A percentile compares a stretch with the other conserved stretches of the same genome.
Conservation (phyloP, 495 filamentous ascomycete genomes). For the Physcia stellaris region DNA sequence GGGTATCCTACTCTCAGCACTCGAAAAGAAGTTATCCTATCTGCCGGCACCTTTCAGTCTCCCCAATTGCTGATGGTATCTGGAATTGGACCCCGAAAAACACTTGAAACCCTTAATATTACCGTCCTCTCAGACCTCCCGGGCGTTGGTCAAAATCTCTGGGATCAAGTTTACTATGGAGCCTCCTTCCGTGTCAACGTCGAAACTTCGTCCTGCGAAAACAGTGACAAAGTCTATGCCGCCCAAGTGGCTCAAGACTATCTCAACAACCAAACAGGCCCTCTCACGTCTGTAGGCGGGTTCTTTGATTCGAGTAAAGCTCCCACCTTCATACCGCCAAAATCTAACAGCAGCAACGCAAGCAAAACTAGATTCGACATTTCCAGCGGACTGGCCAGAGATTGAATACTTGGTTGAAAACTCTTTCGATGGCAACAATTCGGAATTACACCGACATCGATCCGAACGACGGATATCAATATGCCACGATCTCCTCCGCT, state of each 20-base stretch:
- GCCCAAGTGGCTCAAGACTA: conserved; percentile 6
- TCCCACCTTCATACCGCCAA: conserved; percentile 17
- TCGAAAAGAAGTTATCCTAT: conserved; percentile 32
- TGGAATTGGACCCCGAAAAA: conserved; percentile 29
- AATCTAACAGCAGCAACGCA: conserved; percentile 7
- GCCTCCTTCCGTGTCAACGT: conserved; percentile 26
- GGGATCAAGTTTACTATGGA: conserved; percentile 23
- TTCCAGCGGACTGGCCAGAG: conserved; percentile 37
- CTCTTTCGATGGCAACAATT: conserved; percentile 14
- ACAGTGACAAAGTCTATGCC: conserved; percentile 4
- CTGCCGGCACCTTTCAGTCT: conserved; percentile 32
- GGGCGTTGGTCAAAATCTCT: conserved; percentile 33
- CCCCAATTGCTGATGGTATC: conserved; percentile 40
- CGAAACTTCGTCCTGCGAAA: conserved; percentile 13
- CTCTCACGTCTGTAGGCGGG: conserved; percentile 13
- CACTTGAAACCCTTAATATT: conserved; percentile 23
- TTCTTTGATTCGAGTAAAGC: conserved; percentile 22
- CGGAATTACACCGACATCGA: conserved; percentile 5
- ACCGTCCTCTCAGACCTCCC: conserved; percentile 25
- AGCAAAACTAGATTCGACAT: conserved; percentile 5
- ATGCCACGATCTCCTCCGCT: conserved; percentile 23
- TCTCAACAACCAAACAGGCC: conserved; percentile 10
- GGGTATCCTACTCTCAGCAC: conserved; percentile 7
- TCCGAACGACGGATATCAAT: conserved; percentile 22
- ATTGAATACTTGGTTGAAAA: conserved; percentile 25